Conservation (phyloP, 2,329 filamentous ascomycete species). For the Proliferodiscus dingleyae region DNA sequence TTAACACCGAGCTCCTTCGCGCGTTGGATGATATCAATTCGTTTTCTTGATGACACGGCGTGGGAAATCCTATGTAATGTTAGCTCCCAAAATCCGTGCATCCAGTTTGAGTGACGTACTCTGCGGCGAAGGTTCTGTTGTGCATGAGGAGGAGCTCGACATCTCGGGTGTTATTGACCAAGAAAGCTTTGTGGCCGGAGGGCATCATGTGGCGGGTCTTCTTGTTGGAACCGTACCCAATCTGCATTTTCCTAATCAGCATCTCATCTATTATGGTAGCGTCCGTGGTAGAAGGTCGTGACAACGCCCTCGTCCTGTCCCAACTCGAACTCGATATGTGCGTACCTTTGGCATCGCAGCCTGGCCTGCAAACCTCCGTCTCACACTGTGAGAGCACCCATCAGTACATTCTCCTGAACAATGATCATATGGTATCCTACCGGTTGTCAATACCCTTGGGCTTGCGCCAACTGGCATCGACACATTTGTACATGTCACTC, state of each 20-base stretch:
- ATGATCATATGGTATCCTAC: too few relatives aligned
- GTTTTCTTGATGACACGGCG: slow-evolving; percentile 97
- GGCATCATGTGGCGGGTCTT: slow-evolving; percentile 99
- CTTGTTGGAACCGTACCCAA: slow-evolving; percentile 98
- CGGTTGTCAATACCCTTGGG: slow-evolving; percentile 99
- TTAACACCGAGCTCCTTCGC: slow-evolving; percentile 99
- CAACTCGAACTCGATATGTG: slow-evolving; percentile 32
- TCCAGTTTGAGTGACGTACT: slow-evolving; percentile 58
- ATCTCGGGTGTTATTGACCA: slow-evolving; percentile 94
- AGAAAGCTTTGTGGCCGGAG: slow-evolving; percentile 99
- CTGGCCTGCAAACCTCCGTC: slow-evolving; percentile 94
- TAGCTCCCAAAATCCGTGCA: slow-evolving; percentile 29
- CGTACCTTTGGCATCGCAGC: slow-evolving; percentile 97
- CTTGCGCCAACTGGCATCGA: slow-evolving; percentile 92
- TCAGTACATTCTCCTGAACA: too few relatives aligned
- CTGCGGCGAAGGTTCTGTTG: slow-evolving; percentile 98
- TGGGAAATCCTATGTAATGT: slow-evolving; percentile 75
- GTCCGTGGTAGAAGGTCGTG: slow-evolving; percentile 3
- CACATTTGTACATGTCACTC: slow-evolving; percentile 92
- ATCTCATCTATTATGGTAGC: slow-evolving; percentile 5
- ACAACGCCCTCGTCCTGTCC: background rate
- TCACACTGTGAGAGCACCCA: slow-evolving; percentile 47
- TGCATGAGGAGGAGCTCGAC: slow-evolving; percentile 99
- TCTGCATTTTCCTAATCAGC: slow-evolving; percentile 50
- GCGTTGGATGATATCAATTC: slow-evolving; percentile 94